A percentile compares a stretch with the other conserved stretches of the same genome.
phyloP scores from a whole-genome alignment of 176 grass and related monocot species.

The Paspalum notatum region DNA sequence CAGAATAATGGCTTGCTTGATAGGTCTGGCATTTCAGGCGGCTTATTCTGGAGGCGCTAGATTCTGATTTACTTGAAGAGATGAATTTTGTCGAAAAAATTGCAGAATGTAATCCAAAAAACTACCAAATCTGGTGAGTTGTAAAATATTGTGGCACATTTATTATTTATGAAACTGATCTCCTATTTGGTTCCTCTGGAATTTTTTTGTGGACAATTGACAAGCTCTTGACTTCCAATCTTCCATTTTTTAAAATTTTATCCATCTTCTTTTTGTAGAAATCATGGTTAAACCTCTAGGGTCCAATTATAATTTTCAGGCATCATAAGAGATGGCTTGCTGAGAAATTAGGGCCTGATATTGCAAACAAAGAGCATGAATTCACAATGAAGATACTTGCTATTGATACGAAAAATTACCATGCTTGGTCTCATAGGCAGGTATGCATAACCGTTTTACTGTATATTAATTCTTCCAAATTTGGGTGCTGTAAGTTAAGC shows the following conservation, averaged over 20 bases:
- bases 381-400: slow-evolving; percentile 72
- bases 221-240: neutral
- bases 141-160: neutral
- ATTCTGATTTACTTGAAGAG: slow-evolving; percentile 69
- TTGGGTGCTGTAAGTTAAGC: slow-evolving; percentile 18
- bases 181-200: neutral
- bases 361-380: slow-evolving; percentile 70
- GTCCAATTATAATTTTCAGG: slow-evolving; percentile 46
- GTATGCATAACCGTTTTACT: slow-evolving; percentile 37
- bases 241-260: slow-evolving; percentile 5
- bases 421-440: slow-evolving; percentile 98
- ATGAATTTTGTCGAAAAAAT: slow-evolving; percentile 70
- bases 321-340: slow-evolving; percentile 97
- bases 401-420: slow-evolving; percentile 92
- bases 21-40: slow-evolving; percentile 98
- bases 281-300: slow-evolving; percentile 17
- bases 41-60: slow-evolving; percentile 80
- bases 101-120: slow-evolving; percentile 70
- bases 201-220: slow-evolving; percentile 3
- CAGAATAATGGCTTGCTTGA: slow-evolving; percentile 26
- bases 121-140: slow-evolving; percentile 95
- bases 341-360: slow-evolving; percentile 81
- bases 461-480: slow-evolving; percentile 2
- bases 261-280: neutral
- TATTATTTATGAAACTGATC: slow-evolving; percentile 13